Percentiles rank a stretch among this genome's conserved stretches.
These are phyloP conservation scores for Penicillium decumbens DNA, from an alignment of 2,329 filamentous ascomycete species.

Conservation along the genomic window DNA sequence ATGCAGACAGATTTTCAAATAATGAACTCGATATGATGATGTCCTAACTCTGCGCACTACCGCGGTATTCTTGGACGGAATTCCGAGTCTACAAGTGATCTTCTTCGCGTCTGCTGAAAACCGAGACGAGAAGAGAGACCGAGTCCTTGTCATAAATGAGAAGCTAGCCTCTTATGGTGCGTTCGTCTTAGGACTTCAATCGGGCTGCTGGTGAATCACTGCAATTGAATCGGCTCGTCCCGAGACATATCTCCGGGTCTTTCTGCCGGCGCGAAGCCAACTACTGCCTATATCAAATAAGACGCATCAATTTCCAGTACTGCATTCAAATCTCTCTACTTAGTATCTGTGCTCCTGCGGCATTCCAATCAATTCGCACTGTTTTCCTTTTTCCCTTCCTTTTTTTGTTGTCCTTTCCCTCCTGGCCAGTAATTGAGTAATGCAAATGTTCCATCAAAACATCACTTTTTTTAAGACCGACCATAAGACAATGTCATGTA, in stretches of 20 bases:
- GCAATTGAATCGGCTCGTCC: background rate
- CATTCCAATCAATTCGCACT: background rate
- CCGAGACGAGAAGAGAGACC: background rate
- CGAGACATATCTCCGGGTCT: background rate
- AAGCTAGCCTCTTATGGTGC: background rate
- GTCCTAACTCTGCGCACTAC: background rate
- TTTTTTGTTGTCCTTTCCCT: background rate
- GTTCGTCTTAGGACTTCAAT: background rate
- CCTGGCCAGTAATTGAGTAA: background rate
- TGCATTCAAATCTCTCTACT: slow-evolving; percentile 3
- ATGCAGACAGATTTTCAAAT: background rate
- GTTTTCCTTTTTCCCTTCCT: background rate
- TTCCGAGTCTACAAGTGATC: slow-evolving; percentile 13
- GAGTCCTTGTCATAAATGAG: background rate
- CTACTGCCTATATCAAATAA: background rate
- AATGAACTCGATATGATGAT: slow-evolving; percentile 4
- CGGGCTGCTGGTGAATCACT: background rate
- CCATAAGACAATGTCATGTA: background rate
- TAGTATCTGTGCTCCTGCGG: background rate
- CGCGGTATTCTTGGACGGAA: background rate
- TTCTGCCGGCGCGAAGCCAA: background rate
- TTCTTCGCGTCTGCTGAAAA: background rate
- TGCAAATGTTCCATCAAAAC: background rate
- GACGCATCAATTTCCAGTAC: slow-evolving; percentile 8
- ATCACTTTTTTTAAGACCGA: background rate